Conservation (phyloP, 2,329 filamentous ascomycete genomes). For the Cercospora sesami region DNA sequence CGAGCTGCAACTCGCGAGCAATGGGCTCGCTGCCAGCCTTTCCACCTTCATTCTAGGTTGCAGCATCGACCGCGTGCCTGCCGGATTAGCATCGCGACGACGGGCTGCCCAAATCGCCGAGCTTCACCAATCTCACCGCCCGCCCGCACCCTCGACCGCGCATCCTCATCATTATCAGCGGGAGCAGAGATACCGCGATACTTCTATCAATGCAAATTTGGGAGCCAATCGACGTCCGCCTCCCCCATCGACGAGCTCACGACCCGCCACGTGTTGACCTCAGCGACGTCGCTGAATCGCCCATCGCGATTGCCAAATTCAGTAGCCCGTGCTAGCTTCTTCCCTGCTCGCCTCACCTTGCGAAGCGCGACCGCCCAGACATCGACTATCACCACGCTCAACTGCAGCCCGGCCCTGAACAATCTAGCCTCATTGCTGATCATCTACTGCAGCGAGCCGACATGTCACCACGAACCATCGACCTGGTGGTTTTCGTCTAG, state of each 20-base stretch:
- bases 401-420: neutral
- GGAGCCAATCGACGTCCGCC: neutral
- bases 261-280: neutral
- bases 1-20: neutral
- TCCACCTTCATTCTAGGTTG: neutral
- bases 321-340: neutral
- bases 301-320: neutral
- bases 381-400: neutral
- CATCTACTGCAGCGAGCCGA: neutral
- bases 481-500: neutral
- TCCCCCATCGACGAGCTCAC: neutral
- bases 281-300: neutral
- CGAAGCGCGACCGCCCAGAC: neutral
- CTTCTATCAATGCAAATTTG: neutral
- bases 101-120: neutral
- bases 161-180: neutral
- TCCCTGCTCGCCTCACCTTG: neutral
- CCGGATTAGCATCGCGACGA: neutral
- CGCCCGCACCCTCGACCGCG: neutral
- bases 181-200: neutral
- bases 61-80: neutral
- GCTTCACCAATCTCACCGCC: conserved; percentile 3
- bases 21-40: neutral
- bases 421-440: neutral
- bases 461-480: neutral